phyloP scores from a whole-genome alignment of 2,329 filamentous ascomycete species.

The Botrytis squamosa region DNA sequence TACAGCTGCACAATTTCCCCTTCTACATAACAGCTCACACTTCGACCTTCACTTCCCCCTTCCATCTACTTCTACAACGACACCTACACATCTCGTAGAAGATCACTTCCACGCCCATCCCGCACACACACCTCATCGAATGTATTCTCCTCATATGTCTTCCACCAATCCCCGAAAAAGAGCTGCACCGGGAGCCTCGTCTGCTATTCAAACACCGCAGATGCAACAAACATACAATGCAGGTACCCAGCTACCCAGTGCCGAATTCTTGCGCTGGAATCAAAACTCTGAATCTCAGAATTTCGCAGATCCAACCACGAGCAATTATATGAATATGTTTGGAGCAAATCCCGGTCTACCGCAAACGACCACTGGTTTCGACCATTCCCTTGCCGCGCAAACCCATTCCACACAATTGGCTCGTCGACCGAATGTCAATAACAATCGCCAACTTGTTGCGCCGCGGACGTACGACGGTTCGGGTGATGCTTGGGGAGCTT shows the following conservation, averaged over 20 bases:
- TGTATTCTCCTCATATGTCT: slow-evolving; percentile 35
- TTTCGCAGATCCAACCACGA: slow-evolving; percentile 39
- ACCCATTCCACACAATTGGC: slow-evolving; percentile 38
- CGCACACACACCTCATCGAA: slow-evolving; percentile 20
- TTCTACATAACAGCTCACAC: not conserved
- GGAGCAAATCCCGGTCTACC: slow-evolving; percentile 27
- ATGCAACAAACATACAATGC: slow-evolving; percentile 51
- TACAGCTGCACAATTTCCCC: slow-evolving; percentile 4
- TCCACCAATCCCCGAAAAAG: slow-evolving; percentile 64
- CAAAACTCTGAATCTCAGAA: slow-evolving; percentile 40
- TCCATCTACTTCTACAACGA: not conserved
- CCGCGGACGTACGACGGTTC: slow-evolving; percentile 34
- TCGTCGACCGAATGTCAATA: slow-evolving; percentile 32
- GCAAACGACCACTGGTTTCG: slow-evolving; percentile 25
- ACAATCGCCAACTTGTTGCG: slow-evolving; percentile 37
- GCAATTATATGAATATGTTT: slow-evolving; percentile 35
- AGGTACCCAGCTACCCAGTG: slow-evolving; percentile 47
- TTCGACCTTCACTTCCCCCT: not conserved
- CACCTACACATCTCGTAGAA: not conserved
- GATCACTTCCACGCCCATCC: not conserved
- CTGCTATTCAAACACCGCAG: slow-evolving; percentile 55
- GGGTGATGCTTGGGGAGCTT: slow-evolving; percentile 43
- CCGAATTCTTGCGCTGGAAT: slow-evolving; percentile 56
- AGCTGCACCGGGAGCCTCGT: slow-evolving; percentile 68
- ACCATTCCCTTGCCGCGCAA: slow-evolving; percentile 30